Evolutionary conservation across 306 rosid species (phyloP), one percentile per base, ranked within the genome.

Genomic region (Urtica urens): DNA sequence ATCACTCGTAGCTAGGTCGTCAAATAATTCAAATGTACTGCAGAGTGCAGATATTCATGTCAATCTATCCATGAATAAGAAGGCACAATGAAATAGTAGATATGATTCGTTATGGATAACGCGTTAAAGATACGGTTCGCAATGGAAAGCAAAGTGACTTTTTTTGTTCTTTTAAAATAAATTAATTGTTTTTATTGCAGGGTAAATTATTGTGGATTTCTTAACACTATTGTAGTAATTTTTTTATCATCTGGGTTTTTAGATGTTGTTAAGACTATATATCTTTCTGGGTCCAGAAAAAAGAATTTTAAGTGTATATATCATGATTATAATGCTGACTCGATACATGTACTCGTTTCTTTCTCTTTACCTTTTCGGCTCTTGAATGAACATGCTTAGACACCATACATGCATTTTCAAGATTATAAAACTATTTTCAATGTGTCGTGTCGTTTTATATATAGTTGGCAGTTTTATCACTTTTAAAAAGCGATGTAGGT

Each of bases 101-200:
- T n/a, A n/a, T n/a, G n/a, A n/a, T n/a, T n/a, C n/a, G n/a, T n/a
- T n/a, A n/a, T n/a, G n/a, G n/a, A n/a, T n/a, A n/a, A n/a, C n/a
- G n/a, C n/a, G 46, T 46, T 45, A 58, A 49, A 46, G 49, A 62
- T 33, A 55, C 41, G 60, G 37, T 54, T 72, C 72, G 45, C 8
- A 15, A 30, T 38, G 54, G 55, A 18, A 44, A 67, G n/a, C n/a
- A n/a, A n/a, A 58, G 76, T 50, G 46, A 49, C 51, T 45, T 57
- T 68, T 41, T 60, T 67, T 70, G 64, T 68, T 58, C 54, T 66
- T 51, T 57, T 17, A 31, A 23, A 23, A 33, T 23, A 15, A 59
- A 68, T 42, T 23, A 26, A 31, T 21, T 14, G 38, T 37, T 50
- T n/a, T n/a, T n/a, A n/a, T n/a, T n/a, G 47, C 48, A 33, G n/a